Evolutionary conservation across 176 grass and related monocot genomes (phyloP).

Genomic region (Tuctoria greenei): DNA sequence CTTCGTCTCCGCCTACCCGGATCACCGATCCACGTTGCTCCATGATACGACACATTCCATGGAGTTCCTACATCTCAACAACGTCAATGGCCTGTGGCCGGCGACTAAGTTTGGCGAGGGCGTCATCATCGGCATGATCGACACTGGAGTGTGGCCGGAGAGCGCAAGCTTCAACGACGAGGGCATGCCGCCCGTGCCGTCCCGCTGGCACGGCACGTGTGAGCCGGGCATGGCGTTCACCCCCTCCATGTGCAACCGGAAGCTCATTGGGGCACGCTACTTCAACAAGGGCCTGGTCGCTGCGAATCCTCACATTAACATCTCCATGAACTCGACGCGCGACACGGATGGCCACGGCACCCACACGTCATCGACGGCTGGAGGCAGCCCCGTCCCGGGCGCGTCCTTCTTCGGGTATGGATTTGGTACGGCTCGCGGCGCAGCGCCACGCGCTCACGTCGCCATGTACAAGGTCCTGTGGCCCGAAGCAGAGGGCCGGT

Average conservation of each 20-base stretch:
- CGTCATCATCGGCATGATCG: slow-evolving; percentile 57
- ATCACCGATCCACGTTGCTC: neutral
- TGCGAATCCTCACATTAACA: slow-evolving; percentile 34
- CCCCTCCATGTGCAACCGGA: slow-evolving; percentile 58
- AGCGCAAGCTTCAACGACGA: slow-evolving; percentile 49
- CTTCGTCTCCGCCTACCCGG: slow-evolving; percentile 41
- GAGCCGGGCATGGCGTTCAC: slow-evolving; percentile 49
- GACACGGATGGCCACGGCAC: slow-evolving; percentile 70
- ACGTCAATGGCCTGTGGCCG: slow-evolving; percentile 27
- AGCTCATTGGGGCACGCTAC: slow-evolving; percentile 65
- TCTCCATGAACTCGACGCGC: slow-evolving; percentile 54
- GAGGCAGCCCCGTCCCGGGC: slow-evolving; percentile 38
- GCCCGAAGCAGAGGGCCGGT: slow-evolving; percentile 7
- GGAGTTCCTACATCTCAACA: slow-evolving; percentile 41
- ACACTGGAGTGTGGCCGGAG: slow-evolving; percentile 50
- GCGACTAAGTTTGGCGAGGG: slow-evolving; percentile 43
- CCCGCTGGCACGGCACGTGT: slow-evolving; percentile 41
- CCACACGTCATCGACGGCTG: slow-evolving; percentile 67
- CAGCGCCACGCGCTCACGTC: slow-evolving; percentile 50
- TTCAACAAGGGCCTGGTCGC: slow-evolving; percentile 61
- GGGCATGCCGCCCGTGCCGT: slow-evolving; percentile 36
- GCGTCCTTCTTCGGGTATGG: slow-evolving; percentile 71
- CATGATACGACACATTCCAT: slow-evolving; percentile 53
- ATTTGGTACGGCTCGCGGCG: slow-evolving; percentile 44
- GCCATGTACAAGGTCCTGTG: slow-evolving; percentile 76